A percentile compares a stretch with the other conserved stretches of the same genome.
Conservation (phyloP, 306 rosid genomes). For the Fragaria nilgerrensis region DNA sequence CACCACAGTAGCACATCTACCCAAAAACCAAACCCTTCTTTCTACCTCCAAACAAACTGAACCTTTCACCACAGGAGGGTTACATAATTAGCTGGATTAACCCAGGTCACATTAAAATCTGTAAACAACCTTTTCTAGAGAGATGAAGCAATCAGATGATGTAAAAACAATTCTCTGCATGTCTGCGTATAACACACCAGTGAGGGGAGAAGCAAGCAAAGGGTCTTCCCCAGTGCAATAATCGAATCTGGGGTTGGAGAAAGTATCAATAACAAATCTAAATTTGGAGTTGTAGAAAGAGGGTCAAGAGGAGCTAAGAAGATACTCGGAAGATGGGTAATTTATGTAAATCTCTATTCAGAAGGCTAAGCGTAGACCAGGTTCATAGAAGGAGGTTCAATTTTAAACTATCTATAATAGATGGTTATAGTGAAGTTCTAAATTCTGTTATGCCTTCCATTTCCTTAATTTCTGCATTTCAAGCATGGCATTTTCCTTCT, state of each 20-base stretch:
- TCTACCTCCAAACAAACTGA: not conserved
- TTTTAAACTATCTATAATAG: not conserved
- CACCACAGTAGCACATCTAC: not conserved
- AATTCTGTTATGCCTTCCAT: not conserved
- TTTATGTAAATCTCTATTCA: conserved; percentile 77
- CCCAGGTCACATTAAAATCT: not conserved
- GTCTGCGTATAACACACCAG: not conserved
- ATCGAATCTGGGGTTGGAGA: not conserved
- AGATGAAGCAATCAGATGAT: conserved; percentile 14
- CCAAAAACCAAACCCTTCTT: not conserved
- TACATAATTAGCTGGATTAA: not conserved
- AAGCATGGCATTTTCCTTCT: conserved; percentile 13
- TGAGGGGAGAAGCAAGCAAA: not conserved
- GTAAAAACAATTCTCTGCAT: conserved; percentile 15
- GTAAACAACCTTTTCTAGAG: not conserved
- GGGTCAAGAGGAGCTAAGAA: conserved; percentile 90
- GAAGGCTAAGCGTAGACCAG: conserved; percentile 78
- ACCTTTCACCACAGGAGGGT: not conserved
- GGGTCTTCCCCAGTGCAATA: not conserved
- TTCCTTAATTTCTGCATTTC: not conserved
- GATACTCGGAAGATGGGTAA: conserved; percentile 87
- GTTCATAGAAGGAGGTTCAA: conserved; percentile 74
- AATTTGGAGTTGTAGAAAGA: conserved; percentile 86
- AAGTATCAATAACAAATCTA: conserved; percentile 30
- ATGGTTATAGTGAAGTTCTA: not conserved